Evolutionary conservation across 495 filamentous ascomycete genomes (phyloP), one percentile per base, ranked within the genome.

Genomic region (Eremomyces bilateralis): DNA sequence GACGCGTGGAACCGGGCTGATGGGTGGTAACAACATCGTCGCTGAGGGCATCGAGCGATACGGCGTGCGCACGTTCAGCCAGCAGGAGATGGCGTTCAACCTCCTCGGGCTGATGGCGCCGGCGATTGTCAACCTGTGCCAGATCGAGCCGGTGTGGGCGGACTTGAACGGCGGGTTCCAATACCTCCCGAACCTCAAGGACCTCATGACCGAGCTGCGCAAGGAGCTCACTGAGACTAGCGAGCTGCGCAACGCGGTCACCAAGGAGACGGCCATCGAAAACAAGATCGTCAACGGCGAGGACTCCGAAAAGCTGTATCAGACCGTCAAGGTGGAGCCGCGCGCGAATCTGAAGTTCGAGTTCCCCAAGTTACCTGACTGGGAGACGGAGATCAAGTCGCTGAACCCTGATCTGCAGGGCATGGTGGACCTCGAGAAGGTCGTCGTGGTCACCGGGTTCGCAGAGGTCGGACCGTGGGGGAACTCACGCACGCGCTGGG

Each of bases 21-120:
- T 99, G 88, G 77, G 76, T 47, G 84, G 80, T 43, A 99, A 99
- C 63, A 99, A 99, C 53, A 72, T 92, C 50, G 82, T 94, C 36
- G 90, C 88, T 4, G 84, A 95, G 54, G 90, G 85, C 32, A 77
- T 99, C 35, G 88, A 99, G 59, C 77, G 76, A 42, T 83, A 85
- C 47, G 88, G 88, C 48, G 90, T 95, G 12, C 80, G 90, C 42
- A 99, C 88, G 3, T 99, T 99, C 61, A 94, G 85, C 13, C 90
- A 95, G 60, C 81, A 90, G 46, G 88, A 99, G 57, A 99, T 99
- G 88, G 88, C 88, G 2, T 95, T 99, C 67, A 99, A 95, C 55
- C 59, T 99, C 35, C 72, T 99, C 24, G 85, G 88, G 37, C 71
- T 99, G 31, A 94, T 99, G 88, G 71, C 85, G 3, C 82, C 88